These are phyloP conservation scores for Sanghuangporus sanghuang DNA, from an alignment of 1,284 basidiomycete genomes.

Conservation along the genomic window DNA sequence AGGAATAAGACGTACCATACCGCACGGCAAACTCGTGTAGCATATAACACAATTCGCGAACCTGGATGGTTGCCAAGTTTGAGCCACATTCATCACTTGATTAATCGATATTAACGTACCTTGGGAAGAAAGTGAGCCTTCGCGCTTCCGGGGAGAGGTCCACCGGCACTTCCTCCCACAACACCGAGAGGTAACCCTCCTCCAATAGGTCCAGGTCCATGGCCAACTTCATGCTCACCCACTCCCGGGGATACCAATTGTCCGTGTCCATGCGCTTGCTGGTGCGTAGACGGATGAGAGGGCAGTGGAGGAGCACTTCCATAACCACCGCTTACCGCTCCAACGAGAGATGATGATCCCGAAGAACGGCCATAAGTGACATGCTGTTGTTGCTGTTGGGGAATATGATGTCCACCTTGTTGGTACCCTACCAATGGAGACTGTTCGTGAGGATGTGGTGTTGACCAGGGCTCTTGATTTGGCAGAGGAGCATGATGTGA, in stretches of 20 bases:
- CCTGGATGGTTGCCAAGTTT: slow-evolving; percentile 33
- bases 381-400: neutral
- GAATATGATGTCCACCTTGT: neutral
- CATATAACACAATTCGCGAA: slow-evolving; percentile 52
- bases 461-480: too few species aligned
- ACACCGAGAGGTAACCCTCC: neutral
- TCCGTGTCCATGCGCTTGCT: neutral
- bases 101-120: slow-evolving; percentile 16
- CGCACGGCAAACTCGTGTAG: slow-evolving; percentile 59
- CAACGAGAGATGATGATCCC: neutral
- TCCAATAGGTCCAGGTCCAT: neutral
- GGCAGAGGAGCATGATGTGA: too few species aligned
- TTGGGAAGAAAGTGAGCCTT: slow-evolving; percentile 22
- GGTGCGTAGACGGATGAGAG: neutral
- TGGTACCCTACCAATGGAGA: neutral
- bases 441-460: neutral
- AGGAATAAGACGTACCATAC: slow-evolving; percentile 45
- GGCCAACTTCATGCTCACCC: neutral
- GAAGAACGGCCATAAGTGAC: neutral
- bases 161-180: neutral
- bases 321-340: neutral
- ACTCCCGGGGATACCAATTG: neutral
- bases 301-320: neutral
- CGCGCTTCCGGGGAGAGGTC: neutral
- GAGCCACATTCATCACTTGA: neutral